Base-by-base conservation (phyloP, 768 basidiomycete genomes). In the Piloderma croceum region DNA sequence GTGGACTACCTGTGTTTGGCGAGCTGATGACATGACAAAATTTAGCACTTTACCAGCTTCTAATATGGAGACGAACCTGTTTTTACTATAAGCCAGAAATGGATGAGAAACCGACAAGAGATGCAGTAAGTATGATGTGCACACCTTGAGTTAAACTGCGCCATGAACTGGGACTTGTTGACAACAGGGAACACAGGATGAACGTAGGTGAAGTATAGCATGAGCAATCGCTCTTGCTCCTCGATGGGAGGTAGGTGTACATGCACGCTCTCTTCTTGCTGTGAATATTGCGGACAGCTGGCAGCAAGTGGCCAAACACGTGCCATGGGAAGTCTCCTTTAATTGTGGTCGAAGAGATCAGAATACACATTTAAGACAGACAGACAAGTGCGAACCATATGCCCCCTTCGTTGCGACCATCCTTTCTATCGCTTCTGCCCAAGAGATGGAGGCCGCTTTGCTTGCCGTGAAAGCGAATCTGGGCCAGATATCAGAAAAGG, bases 381-480 rank as follows among this genome's bases (percentile, higher is more conserved):
- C 20, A 20, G 47, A 44, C 6, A 49, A 40, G 47, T 52, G 43
- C 65, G 44, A 42, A 82, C 81, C 81, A 83, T 50, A 81, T 68
- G 13, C 82, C 81, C 12, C 82, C 81, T 42, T 79, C 74, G 48
- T 76, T 76, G 39, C 82, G 76, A 43, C 76, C 73, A 48, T 87
- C 83, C 24, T 76, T 74, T 19, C 84, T 75, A 46, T 76, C 72
- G 41, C 71, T 80, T 39, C 74, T 68, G 13, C 75, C 76, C n/a
- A 90, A 69, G 23, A 90, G 65, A 46, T 87, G 81, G 20, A 91
- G 64, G 6, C 89, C 89, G 49, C 83, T 83, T 3, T 76, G 68
- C 60, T 79, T 73, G 11, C 89, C 86, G 43, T 92, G 91, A 55
- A 82, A 93, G 42, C 90, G 82, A 33, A 93, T 75, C 80, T 93